Conservation (phyloP, 2,329 filamentous ascomycete species). For the Fusarium compactum region DNA sequence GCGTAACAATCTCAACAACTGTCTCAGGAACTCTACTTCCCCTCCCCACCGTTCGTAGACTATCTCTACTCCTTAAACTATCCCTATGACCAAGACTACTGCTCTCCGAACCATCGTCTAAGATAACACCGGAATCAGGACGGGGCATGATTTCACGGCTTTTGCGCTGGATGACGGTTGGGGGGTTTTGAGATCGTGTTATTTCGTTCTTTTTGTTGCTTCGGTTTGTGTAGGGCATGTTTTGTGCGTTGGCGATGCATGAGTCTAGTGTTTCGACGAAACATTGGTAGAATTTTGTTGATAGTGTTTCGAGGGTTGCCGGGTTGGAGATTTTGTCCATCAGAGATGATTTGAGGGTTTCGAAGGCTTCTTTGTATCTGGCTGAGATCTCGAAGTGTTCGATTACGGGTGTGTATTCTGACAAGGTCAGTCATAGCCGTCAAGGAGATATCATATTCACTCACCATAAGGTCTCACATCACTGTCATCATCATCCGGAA, state of each 20-base stretch:
- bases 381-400: conserved; percentile 56
- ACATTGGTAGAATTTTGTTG: conserved; percentile 56
- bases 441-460: neutral
- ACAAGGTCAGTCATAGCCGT: neutral
- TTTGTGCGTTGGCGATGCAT: conserved; percentile 52
- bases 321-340: conserved; percentile 55
- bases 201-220: conserved; percentile 57
- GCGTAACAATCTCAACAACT: conserved; percentile 34
- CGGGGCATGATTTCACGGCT: conserved; percentile 46
- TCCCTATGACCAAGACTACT: conserved; percentile 50
- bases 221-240: conserved; percentile 56
- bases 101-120: conserved; percentile 56
- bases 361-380: conserved; percentile 52
- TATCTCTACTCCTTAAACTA: conserved; percentile 49
- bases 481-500: conserved; percentile 56
- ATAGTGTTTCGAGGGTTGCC: conserved; percentile 54
- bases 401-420: conserved; percentile 57
- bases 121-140: conserved; percentile 55
- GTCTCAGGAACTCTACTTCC: conserved; percentile 46
- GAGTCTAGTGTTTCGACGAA: conserved; percentile 56
- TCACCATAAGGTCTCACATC: conserved; percentile 50
- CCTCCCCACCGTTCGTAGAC: conserved; percentile 13
- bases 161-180: conserved; percentile 42
- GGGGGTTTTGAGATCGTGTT: conserved; percentile 27
- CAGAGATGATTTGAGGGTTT: conserved; percentile 50